Evolutionary conservation across 2,329 filamentous ascomycete species (phyloP), one percentile per base, ranked within the genome.

Genomic region (Claviceps fusiformis): DNA sequence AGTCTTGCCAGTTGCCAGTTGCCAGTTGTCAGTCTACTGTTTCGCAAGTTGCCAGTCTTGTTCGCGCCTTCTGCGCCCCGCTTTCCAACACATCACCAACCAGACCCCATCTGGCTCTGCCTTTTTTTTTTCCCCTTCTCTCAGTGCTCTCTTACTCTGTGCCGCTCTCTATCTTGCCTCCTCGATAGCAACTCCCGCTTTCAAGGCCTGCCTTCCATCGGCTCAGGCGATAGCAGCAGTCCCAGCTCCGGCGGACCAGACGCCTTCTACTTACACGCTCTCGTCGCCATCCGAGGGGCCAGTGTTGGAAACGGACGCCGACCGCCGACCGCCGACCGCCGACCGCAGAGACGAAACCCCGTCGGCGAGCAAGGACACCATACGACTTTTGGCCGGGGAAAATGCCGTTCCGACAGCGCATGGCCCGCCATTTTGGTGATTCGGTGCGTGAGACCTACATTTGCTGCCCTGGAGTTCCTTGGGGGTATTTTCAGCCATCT

Each of bases 341-440:
- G 24, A 24, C 24, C 24, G 47, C 46, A 53, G 51, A 49, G 39
- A 51, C 37, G 48, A 37, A 45, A 31, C n/a, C 46, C n/a, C 46
- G 31, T 50, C 52, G 13, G 5, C 24, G 29, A 55, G 33, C 47
- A 50, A 54, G 46, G 50, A 44, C 31, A 43, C 50, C 46, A 50
- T 24, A 24, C 24, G 24, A 24, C 24, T 24, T 33, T 47, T 41
- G 9, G 37, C 19, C 46, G 19, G 46, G 46, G 50, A 44, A 44
- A 56, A 71, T 72, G 70, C 68, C 69, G 27, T 70, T 72, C 57
- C 65, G 70, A 54, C 66, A 71, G 60, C 68, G 68, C 54, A 70
- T 76, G 66, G 72, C 72, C 53, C 73, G 73, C 64, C 72, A 73
- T 52, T 73, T 76, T 58, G 73, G 73, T 63, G 73, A 75, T 60